Evolutionary conservation across 768 basidiomycete species (phyloP).

Genomic region (Kwoniella dejecticola): DNA sequence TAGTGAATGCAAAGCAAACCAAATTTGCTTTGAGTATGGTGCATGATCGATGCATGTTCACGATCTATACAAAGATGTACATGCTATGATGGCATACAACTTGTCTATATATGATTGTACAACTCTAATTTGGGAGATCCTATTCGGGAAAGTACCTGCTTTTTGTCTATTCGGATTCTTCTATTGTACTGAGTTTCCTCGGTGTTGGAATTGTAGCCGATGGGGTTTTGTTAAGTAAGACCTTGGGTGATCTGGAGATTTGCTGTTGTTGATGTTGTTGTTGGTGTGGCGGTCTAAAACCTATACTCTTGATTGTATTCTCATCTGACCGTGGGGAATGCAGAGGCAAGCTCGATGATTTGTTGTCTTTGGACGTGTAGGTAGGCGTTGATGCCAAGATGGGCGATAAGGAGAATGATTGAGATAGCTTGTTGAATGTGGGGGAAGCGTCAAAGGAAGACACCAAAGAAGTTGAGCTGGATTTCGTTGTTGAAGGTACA

Average conservation of each 20-base stretch:
- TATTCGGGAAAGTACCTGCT: too few species aligned
- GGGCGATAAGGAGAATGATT: background rate
- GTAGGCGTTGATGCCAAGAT: background rate
- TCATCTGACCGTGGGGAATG: conserved; percentile 4
- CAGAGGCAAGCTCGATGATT: background rate
- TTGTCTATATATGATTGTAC: too few species aligned
- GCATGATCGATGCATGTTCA: too few species aligned
- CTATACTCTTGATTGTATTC: conserved; percentile 4
- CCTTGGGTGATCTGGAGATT: too few species aligned
- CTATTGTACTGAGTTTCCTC: conserved; percentile 1
- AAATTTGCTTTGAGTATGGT: too few species aligned
- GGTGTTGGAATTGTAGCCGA: background rate
- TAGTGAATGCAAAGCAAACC: too few species aligned
- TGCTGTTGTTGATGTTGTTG: background rate
- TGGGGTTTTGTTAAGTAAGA: background rate
- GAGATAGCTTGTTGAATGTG: too few species aligned
- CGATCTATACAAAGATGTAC: too few species aligned
- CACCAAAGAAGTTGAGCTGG: background rate
- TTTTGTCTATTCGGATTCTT: too few species aligned
- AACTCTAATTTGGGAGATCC: too few species aligned
- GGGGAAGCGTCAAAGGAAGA: background rate
- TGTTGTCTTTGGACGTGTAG: background rate
- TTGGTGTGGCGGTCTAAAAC: background rate
- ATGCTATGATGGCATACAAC: too few species aligned
- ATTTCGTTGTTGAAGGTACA: too few species aligned